Base-by-base conservation (phyloP, 179 eudicot species). In the Pouteria campechiana region DNA sequence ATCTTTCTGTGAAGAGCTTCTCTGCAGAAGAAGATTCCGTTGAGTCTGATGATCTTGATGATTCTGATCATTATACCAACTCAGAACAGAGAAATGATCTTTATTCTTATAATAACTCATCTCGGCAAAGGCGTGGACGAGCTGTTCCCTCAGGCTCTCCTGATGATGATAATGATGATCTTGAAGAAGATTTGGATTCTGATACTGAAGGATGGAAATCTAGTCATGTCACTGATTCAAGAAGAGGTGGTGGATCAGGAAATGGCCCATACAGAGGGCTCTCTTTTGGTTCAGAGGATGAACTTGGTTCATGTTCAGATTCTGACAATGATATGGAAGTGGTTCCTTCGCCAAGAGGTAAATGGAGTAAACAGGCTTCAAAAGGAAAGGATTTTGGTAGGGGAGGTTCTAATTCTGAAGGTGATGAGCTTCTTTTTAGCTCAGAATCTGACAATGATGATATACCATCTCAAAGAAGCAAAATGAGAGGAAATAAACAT, bases 191-290 rank as follows among this genome's bases (percentile, higher is more conserved):
- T 63, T 70, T 60, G 42, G 75, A 74, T 47, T 75, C 88, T 8
- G 94, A 78, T 44, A 71, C 73, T 32, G 93, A 83, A 51, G 60
- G 75, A 41, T 68, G 78, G 83, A 83, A 78, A 61, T 77, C 92
- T 17, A 80, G 87, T 60, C 94, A 73, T 59, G 77, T 58, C 42
- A 66, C 80, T 44, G 60, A 75, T 51, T 48, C 65, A 41, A 67
- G 72, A 47, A 66, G 71, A 61, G 55, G 55, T 38, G 47, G 57
- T 23, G 64, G 59, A 24, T 40, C 38, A 11, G n/a, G n/a, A n/a
- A n/a, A n/a, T 13, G 49, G 42, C 25, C 35, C 56, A 9, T 60
- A 52, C 32, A 60, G 30, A 35, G 34, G 32, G 31, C 37, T 9
- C 41, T 53, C 30, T 46, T 71, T 44, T 25, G 75, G 37, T 48